Conservation (phyloP, 2,329 filamentous ascomycete species). For the Cytospora mali region DNA sequence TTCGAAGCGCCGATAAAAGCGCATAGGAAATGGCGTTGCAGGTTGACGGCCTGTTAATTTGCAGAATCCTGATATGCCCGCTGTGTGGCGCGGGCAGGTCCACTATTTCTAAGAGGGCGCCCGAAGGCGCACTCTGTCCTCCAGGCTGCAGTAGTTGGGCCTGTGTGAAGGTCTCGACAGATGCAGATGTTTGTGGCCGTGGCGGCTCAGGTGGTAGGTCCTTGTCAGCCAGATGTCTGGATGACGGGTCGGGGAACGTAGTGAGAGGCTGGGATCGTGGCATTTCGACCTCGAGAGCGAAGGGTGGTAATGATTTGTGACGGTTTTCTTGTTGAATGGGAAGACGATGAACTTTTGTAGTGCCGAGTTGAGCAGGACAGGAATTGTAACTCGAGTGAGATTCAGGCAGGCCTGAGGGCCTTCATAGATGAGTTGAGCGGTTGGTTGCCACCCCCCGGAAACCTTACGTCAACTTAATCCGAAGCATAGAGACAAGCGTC, state of each 20-base stretch:
- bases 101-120: constrained; percentile 66
- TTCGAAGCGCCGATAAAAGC: constrained; percentile 71
- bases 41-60: constrained; percentile 80
- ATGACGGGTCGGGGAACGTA: constrained; percentile 6
- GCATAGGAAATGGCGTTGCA: constrained; percentile 88
- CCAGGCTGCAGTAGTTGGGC: constrained; percentile 15
- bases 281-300: constrained; percentile 9
- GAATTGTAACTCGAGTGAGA: background rate
- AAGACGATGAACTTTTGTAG: background rate
- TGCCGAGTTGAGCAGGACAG: background rate
- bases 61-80: constrained; percentile 84
- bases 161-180: constrained; percentile 22
- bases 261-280: constrained; percentile 7
- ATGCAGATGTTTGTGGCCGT: constrained; percentile 21
- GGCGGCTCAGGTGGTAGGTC: constrained; percentile 26
- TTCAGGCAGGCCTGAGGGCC: too few species aligned
- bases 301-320: background rate
- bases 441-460: background rate
- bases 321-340: background rate
- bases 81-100: constrained; percentile 76
- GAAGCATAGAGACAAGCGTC: constrained; percentile 1
- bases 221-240: constrained; percentile 23
- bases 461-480: constrained; percentile 18
- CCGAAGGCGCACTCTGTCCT: constrained; percentile 10
- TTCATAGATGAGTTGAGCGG: background rate